A percentile compares a stretch with the other conserved stretches of the same genome.
phyloP scores from a whole-genome alignment of 805 yeast species.

The Candida sanyiensis region DNA sequence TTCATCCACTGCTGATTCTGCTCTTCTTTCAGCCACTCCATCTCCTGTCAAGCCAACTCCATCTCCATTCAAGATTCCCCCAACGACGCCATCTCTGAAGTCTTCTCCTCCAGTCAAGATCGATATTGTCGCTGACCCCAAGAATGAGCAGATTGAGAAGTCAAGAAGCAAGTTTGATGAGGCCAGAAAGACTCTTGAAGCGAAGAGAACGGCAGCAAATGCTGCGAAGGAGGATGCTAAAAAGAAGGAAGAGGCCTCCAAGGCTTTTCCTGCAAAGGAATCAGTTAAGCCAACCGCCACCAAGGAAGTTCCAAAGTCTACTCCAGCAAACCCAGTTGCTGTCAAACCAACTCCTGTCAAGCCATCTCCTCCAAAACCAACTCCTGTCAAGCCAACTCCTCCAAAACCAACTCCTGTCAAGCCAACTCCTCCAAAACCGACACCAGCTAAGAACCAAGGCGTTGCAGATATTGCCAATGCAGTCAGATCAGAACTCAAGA shows the following conservation, averaged over 20 bases:
- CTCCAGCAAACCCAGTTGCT: too few species aligned
- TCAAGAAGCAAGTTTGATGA: conserved; percentile 5
- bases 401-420: neutral
- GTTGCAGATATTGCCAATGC: neutral
- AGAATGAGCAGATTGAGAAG: neutral
- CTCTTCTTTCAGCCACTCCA: neutral
- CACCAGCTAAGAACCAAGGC: neutral
- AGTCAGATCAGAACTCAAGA: neutral
- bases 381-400: neutral
- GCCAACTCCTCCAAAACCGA: neutral
- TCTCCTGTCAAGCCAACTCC: conserved; percentile 1
- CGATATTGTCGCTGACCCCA: too few species aligned
- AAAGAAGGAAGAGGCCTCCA: neutral
- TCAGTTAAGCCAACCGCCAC: too few species aligned
- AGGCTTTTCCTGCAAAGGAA: neutral
- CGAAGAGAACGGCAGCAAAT: neutral
- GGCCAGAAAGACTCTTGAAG: conserved; percentile 9
- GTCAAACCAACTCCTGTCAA: too few species aligned
- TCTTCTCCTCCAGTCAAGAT: too few species aligned
- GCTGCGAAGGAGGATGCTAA: neutral
- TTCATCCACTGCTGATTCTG: neutral
- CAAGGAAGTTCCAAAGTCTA: too few species aligned
- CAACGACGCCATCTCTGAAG: too few species aligned
- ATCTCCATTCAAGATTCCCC: neutral
- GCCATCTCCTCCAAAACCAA: too few species aligned